phyloP scores from a whole-genome alignment of 2,329 filamentous ascomycete species.

The Colletotrichum simmondsii region DNA sequence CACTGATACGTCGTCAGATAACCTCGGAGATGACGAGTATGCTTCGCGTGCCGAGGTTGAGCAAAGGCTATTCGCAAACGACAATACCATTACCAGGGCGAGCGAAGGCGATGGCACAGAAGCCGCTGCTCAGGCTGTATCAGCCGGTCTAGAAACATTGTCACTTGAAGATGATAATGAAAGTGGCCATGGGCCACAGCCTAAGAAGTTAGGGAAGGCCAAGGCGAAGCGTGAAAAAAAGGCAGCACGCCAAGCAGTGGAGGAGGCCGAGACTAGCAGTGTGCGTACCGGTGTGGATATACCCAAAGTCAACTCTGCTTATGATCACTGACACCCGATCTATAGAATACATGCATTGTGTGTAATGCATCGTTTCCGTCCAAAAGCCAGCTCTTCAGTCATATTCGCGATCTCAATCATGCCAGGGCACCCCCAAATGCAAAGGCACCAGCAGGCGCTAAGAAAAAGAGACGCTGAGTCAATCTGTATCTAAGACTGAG shows the following conservation, averaged over 20 bases:
- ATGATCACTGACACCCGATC: neutral
- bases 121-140: neutral
- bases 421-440: conserved; percentile 55
- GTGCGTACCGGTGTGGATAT: conserved; percentile 44
- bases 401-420: conserved; percentile 75
- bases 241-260: conserved; percentile 52
- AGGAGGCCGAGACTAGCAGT: conserved; percentile 43
- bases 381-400: conserved; percentile 77
- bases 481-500: neutral
- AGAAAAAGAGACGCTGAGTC: conserved; percentile 51
- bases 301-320: neutral
- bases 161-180: neutral
- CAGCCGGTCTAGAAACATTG: neutral
- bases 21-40: conserved; percentile 25
- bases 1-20: neutral
- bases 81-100: neutral
- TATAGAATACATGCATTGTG: conserved; percentile 54
- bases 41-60: conserved; percentile 30
- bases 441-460: conserved; percentile 36
- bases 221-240: conserved; percentile 63
- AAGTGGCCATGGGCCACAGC: conserved; percentile 6
- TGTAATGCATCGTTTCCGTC: conserved; percentile 65
- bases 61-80: conserved; percentile 12
- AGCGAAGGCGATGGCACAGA: neutral
- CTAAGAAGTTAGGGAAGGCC: conserved; percentile 61